These are phyloP conservation scores for Ustilago nuda DNA, from an alignment of 1,284 basidiomycete species.

Conservation along the genomic window DNA sequence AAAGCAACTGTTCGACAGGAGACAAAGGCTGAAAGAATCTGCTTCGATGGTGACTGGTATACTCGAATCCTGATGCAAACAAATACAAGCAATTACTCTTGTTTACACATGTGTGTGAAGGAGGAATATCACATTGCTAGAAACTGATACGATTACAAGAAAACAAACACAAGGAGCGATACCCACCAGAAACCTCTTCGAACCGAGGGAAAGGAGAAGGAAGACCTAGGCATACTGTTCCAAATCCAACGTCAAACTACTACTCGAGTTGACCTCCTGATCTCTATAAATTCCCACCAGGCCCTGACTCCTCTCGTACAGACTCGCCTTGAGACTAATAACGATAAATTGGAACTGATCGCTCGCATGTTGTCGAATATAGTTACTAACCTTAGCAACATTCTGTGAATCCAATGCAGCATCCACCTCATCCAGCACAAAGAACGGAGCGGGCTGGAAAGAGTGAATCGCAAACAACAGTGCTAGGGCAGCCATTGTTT, in stretches of 20 bases:
- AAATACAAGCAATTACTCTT: background rate
- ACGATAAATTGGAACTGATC: slow-evolving; percentile 93
- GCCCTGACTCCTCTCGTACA: slow-evolving; percentile 90
- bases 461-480: slow-evolving; percentile 92
- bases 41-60: slow-evolving; percentile 38
- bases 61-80: slow-evolving; percentile 26
- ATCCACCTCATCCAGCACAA: slow-evolving; percentile 97
- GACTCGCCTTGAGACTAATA: slow-evolving; percentile 83
- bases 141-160: background rate
- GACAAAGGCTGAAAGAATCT: slow-evolving; percentile 36
- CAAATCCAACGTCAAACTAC: slow-evolving; percentile 88
- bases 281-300: slow-evolving; percentile 94
- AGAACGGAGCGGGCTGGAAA: slow-evolving; percentile 97
- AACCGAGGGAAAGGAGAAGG: background rate
- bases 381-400: slow-evolving; percentile 66
- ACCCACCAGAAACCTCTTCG: background rate
- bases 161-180: background rate
- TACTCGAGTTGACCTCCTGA: slow-evolving; percentile 90
- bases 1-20: slow-evolving; percentile 31
- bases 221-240: slow-evolving; percentile 62
- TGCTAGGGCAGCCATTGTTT: slow-evolving; percentile 96
- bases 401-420: slow-evolving; percentile 78
- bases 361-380: slow-evolving; percentile 65
- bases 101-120: background rate
- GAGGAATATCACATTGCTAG: background rate